Base-by-base conservation (phyloP, 306 rosid species). In the Dryas octopetala region DNA sequence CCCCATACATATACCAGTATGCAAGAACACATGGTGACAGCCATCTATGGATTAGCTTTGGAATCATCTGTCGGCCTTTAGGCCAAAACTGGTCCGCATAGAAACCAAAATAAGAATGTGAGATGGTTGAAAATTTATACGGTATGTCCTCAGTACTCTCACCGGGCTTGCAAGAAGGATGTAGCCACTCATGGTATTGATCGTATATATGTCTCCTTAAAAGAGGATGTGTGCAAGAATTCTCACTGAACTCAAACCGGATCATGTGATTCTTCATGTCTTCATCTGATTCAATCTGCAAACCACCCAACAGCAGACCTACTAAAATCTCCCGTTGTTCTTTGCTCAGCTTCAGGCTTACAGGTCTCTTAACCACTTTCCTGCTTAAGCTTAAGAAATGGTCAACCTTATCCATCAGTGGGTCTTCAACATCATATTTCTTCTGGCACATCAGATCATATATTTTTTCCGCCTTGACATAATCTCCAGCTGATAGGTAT, bases 1-100 rank as follows among this genome's bases (percentile, higher is more conserved):
- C 98, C 62, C 93, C 96, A 68, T 83, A 94, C 97, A 94, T 94
- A 74, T 86, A 94, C 98, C 98, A 94, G 85, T 87, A 90, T 16
- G 98, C 98, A 76, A 94, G 96, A 76, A 75, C 93, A 80, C 98
- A 79, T 0, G 95, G 97, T 48, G 98, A 87, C 77, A 94, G 68
- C 98, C 97, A 94, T 82, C 97, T 74, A 74, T 94, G 98, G 81
- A 90, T 68, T 51, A 94, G 86, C 83, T 87, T 94, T 66, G 98
- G 98, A 67, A 90, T 90, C 49, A 80, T 67, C 4, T 77, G 88
- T 60, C 78, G 86, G 59, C 95, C 96, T 62, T 80, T 81, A 46
- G 96, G 86, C 98, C 98, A 94, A 84, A 94, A 94, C 70, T 94
- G 97, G 76, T 90, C 96, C 0, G 91, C 97, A 8, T 85, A 91